These are phyloP conservation scores for Paraleonurus japonicus DNA, from an alignment of 257 asterid genomes.

Conservation along the genomic window DNA sequence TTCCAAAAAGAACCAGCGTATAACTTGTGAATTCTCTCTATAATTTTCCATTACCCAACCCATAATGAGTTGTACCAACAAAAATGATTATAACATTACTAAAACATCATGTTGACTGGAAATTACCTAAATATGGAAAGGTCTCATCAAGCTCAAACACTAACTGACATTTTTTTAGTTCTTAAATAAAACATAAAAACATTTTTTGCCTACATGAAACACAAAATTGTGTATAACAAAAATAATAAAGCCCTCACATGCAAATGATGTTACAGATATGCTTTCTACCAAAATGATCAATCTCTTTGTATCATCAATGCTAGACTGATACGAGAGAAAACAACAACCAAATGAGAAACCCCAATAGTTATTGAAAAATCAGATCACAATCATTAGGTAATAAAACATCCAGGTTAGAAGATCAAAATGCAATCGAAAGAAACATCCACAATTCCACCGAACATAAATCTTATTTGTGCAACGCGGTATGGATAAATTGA, in stretches of 20 bases:
- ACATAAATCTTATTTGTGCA: too few relatives aligned
- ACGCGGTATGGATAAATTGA: too few relatives aligned
- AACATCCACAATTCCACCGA: too few relatives aligned
- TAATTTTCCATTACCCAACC: neutral
- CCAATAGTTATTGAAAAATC: neutral
- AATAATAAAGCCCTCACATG: neutral
- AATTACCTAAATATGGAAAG: neutral
- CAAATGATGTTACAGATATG: neutral
- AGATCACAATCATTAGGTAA: too few relatives aligned
- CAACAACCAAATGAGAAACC: neutral
- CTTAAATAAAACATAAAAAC: neutral
- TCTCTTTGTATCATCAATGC: neutral
- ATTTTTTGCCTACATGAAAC: neutral
- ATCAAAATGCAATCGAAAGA: too few relatives aligned
- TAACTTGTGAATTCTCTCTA: neutral
- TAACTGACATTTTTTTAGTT: too few relatives aligned
- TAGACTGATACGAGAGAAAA: neutral
- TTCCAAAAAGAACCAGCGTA: neutral
- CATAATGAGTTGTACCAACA: neutral
- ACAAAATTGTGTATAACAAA: neutral
- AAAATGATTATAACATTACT: neutral
- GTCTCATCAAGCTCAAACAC: neutral
- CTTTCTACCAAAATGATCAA: neutral
- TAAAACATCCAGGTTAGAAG: too few relatives aligned
- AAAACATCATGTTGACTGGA: neutral